These are phyloP conservation scores for Solanum hybrid DNA, from an alignment of 305 asterid species.

Conservation along the genomic window DNA sequence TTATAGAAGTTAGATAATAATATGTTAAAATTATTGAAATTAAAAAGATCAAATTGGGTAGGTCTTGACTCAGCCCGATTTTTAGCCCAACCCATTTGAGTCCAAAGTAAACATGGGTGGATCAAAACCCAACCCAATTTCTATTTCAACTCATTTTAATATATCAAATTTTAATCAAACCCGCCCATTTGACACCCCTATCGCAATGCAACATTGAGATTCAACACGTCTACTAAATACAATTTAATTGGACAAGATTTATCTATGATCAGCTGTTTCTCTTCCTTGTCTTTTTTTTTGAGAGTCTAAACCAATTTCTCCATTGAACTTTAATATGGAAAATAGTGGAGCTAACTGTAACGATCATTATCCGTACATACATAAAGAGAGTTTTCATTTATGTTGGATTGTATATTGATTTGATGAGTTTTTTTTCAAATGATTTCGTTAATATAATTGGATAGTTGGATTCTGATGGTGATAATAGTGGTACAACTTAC, in stretches of 20 bases:
- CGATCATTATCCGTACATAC: not conserved
- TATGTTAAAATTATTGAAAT: no score
- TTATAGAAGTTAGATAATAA: not conserved
- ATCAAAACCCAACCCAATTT: not conserved
- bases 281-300: not conserved
- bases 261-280: not conserved
- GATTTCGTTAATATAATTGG: not conserved
- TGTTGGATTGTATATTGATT: not conserved
- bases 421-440: not conserved
- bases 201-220: not conserved
- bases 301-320: not conserved
- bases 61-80: not conserved
- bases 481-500: not conserved
- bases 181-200: not conserved
- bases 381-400: not conserved
- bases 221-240: not conserved
- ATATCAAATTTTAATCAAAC: not conserved
- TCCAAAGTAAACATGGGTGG: not conserved
- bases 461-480: not conserved
- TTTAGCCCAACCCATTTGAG: not conserved
- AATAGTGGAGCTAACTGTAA: not conserved
- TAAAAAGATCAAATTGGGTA: not conserved
- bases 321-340: not conserved
- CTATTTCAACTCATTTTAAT: not conserved
- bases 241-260: not conserved